These are phyloP conservation scores for Termitomyces eurrhizus DNA, from an alignment of 768 basidiomycete species.

Conservation along the genomic window DNA sequence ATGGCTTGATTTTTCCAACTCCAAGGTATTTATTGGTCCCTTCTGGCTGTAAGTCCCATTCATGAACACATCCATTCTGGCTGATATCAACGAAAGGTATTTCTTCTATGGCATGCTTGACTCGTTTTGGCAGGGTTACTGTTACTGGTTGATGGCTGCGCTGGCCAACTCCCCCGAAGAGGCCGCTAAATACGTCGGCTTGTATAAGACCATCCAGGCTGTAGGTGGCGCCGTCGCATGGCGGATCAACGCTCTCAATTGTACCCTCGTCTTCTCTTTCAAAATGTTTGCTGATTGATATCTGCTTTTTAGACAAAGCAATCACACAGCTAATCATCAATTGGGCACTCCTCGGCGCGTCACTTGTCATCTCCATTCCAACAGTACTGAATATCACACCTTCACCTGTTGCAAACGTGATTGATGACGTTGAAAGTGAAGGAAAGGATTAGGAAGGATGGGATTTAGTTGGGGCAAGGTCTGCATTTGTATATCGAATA, in stretches of 20 bases:
- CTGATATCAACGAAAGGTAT: constrained; percentile 16
- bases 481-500: not conserved
- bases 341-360: constrained; percentile 23
- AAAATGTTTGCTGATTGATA: not conserved
- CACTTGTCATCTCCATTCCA: constrained; percentile 22
- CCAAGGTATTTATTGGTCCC: constrained; percentile 21
- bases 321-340: constrained; percentile 24
- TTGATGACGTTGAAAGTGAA: not conserved
- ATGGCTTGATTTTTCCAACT: constrained; percentile 23
- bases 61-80: not conserved
- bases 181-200: constrained; percentile 26
- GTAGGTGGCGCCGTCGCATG: constrained; percentile 26
- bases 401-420: constrained; percentile 14
- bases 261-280: constrained; percentile 5
- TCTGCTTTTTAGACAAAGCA: constrained; percentile 15
- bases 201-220: constrained; percentile 28
- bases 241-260: constrained; percentile 27
- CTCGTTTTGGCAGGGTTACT: constrained; percentile 27
- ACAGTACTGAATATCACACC: constrained; percentile 24
- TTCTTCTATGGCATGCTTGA: constrained; percentile 28
- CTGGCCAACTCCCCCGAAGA: constrained; percentile 22
- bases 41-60: constrained; percentile 22
- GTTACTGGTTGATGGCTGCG: constrained; percentile 28
- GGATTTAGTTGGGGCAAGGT: not conserved
- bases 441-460: constrained; percentile 1